A percentile compares a stretch with the other conserved stretches of the same genome.
Conservation (phyloP, 805 yeast species). For the Dipodascopsis uninucleata region DNA sequence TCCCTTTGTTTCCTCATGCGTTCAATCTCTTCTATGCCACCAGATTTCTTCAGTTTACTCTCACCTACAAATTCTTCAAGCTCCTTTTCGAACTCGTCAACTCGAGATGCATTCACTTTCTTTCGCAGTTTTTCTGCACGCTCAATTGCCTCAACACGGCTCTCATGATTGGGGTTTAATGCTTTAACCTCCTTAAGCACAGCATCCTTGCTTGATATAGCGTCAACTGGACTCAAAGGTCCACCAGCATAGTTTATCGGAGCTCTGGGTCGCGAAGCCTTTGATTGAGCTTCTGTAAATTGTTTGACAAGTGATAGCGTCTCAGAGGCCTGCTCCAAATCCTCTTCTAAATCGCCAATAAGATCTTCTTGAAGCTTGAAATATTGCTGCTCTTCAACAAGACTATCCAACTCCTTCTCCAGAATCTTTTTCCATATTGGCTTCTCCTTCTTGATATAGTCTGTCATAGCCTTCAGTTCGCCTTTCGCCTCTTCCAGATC, state of each 20-base stretch:
- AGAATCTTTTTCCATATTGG: constrained; percentile 86
- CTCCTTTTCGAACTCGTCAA: constrained; percentile 77
- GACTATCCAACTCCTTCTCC: constrained; percentile 85
- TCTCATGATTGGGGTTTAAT: constrained; percentile 76
- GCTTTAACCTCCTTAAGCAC: constrained; percentile 75
- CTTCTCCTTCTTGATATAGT: constrained; percentile 64
- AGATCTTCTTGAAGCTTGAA: constrained; percentile 86
- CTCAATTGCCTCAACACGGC: constrained; percentile 81
- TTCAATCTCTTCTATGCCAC: constrained; percentile 87
- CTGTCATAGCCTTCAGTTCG: constrained; percentile 52
- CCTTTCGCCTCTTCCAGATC: constrained; percentile 59
- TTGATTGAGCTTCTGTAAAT: constrained; percentile 66
- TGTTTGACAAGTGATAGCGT: constrained; percentile 78
- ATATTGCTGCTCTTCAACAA: constrained; percentile 91
- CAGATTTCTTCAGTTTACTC: constrained; percentile 69
- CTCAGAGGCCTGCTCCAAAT: constrained; percentile 71
- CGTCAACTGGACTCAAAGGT: constrained; percentile 37
- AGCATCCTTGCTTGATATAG: constrained; percentile 56
- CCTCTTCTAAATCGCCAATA: constrained; percentile 73
- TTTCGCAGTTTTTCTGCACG: constrained; percentile 79
- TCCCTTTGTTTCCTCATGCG: constrained; percentile 63
- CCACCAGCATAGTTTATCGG: constrained; percentile 33
- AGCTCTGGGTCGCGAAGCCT: constrained; percentile 29
- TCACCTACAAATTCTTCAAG: constrained; percentile 80
- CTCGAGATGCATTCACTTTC: constrained; percentile 57